Percentiles rank a stretch among this genome's conserved stretches.
These are phyloP conservation scores for Thelephora aurantiotincta DNA, from an alignment of 768 basidiomycete genomes.

Conservation along the genomic window DNA sequence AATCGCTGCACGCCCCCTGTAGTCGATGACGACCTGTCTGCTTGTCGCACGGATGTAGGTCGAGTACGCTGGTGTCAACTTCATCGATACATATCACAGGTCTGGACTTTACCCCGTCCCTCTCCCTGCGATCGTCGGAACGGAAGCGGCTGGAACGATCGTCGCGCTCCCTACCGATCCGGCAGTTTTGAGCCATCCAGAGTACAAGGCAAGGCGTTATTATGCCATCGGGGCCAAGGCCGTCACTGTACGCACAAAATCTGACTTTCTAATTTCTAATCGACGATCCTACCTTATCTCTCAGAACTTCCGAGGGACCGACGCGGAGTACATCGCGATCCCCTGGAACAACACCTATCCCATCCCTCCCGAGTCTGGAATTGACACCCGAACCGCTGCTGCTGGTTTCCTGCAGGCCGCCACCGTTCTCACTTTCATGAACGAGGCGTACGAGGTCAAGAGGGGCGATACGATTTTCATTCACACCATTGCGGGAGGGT, in stretches of 20 bases:
- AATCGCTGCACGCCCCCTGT: not conserved
- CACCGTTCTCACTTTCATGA: constrained; percentile 64
- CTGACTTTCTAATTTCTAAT: not conserved
- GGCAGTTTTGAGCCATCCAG: constrained; percentile 40
- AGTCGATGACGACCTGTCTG: not conserved
- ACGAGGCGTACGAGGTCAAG: constrained; percentile 76
- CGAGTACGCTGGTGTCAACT: constrained; percentile 75
- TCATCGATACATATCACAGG: constrained; percentile 76
- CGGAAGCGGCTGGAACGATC: constrained; percentile 68
- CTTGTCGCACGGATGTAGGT: constrained; percentile 23
- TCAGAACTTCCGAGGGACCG: constrained; percentile 26
- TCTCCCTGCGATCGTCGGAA: constrained; percentile 60
- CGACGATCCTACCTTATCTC: not conserved
- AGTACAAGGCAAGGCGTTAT: constrained; percentile 42
- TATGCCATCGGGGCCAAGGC: constrained; percentile 62
- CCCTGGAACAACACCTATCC: constrained; percentile 46
- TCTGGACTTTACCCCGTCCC: constrained; percentile 52
- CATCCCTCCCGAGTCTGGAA: constrained; percentile 46
- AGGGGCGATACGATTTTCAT: constrained; percentile 67
- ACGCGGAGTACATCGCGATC: constrained; percentile 57
- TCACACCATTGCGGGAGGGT: constrained; percentile 83
- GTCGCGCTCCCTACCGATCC: constrained; percentile 59
- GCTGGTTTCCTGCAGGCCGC: constrained; percentile 56
- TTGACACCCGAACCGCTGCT: constrained; percentile 30
- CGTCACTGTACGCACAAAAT: constrained; percentile 38